Base-by-base conservation (phyloP, 805 yeast genomes). In the Suhomyces tanzawaensis region DNA sequence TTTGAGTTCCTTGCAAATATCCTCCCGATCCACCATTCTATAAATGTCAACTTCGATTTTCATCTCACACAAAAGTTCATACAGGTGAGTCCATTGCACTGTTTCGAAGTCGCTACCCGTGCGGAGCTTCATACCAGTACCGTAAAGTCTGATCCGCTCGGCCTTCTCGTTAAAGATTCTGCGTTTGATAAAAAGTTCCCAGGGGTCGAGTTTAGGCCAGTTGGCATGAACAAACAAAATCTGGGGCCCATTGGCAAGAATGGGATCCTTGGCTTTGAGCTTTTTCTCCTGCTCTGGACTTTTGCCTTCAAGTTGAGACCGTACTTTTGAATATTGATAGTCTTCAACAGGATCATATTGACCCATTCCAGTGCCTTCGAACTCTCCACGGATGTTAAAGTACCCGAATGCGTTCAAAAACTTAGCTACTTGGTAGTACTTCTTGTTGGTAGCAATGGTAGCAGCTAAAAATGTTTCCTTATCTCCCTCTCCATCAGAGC, bases 381-480 rank as follows among this genome's bases (percentile, higher is more conserved):
- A 82, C 7, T 65, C 66, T 39, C 60, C 57, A 21, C 55, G 37
- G 2, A 42, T 32, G 37, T 56, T 42, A 40, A 66, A 55, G 41
- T 73, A 62, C 36, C 85, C 81, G 40, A 79, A 49, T 5, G 82
- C 82, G 29, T 68, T 60, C 48, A 79, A 65, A 43, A 64, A 64
- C 45, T 69, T 74, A 33, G 72, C 64, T 7, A 79, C 79, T 53
- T 78, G 83, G 52, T 79, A 79, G 45, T 66, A 79, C 1, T 70
- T 62, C 36, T 74, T 58, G 1, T 61, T 58, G 21, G 73, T 60
- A 8, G 72, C 74, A 21, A 71, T 68, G 2, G 87, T 82, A 0
- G 88, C 85, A 0, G 88, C 85, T 37, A 81, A 66, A 43, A 82
- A 81, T 0, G 91, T 82, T 47, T 84, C 91, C 52, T 84, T 85